Conservation (phyloP, 257 asterid genomes). For the Salvia miltiorrhiza region DNA sequence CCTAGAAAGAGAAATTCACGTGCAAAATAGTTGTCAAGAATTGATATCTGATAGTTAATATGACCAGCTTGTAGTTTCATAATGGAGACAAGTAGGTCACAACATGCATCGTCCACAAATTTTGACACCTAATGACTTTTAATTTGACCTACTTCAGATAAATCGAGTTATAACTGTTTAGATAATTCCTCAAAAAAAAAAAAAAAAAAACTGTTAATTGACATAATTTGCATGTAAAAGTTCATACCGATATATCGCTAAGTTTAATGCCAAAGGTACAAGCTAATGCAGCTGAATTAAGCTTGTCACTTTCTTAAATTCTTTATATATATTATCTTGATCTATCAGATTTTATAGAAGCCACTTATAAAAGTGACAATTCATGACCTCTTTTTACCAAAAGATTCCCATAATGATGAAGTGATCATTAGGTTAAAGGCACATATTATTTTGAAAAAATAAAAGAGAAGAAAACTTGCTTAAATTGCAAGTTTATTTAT, state of each 20-base stretch:
- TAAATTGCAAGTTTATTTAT: neutral
- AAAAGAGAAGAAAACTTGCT: neutral
- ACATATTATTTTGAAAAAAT: neutral
- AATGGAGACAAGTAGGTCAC: neutral
- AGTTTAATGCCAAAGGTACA: neutral
- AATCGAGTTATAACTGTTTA: neutral
- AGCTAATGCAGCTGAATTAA: neutral
- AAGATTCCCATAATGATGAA: neutral
- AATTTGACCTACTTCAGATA: neutral
- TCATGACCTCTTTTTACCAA: neutral
- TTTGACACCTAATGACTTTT: neutral
- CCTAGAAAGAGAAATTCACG: neutral
- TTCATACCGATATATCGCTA: neutral
- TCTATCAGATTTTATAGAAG: neutral
- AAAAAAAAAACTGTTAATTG: too few relatives aligned
- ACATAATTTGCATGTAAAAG: neutral
- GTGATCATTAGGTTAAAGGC: neutral
- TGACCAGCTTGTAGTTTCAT: neutral
- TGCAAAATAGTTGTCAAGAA: neutral
- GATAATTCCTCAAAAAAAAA: too few relatives aligned
- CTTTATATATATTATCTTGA: neutral
- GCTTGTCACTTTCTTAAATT: neutral
- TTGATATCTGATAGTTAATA: neutral
- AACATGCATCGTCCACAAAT: neutral
- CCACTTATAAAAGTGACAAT: neutral